Evolutionary conservation across 2,329 filamentous ascomycete species (phyloP), one percentile per base, ranked within the genome.

Genomic region (Colletotrichum destructivum): DNA sequence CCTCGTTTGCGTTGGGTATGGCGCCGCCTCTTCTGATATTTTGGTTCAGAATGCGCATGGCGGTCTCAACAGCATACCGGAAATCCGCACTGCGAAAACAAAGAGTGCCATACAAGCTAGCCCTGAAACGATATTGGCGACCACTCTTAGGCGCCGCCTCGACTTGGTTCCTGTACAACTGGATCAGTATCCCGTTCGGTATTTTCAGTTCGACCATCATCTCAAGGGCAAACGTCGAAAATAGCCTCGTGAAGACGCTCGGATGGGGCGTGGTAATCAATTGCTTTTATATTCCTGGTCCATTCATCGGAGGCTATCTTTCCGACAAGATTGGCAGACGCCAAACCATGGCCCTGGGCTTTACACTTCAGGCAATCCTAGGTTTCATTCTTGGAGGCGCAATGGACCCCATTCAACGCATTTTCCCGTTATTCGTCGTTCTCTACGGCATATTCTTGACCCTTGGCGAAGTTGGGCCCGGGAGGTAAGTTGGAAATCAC

Each of bases 171-270:
- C 77, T 83, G 35, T 84, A 89, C 76, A 86, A 90, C 75, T 90
- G 85, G 76, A 84, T 89, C 51, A 84, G 85, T 0, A 86, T 87
- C 63, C 87, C 88, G 0, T 88, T 89, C 72, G 87, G 86, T 11
- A 82, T 89, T 38, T 89, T 89, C 77, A 85, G 84, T 66, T 86
- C 85, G 0, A 88, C 86, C 26, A 88, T 89, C 69, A 83, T 88
- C 62, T 77, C 78, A 4, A 79, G 82, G 31, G 78, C 84, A 38
- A 84, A 84, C 38, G 75, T 82, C 0, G 77, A 80, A 16, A 80
- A 84, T 44, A 84, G 80, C n/a, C 77, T 85, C 1, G 78, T 83
- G 7, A 81, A 84, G 75, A 84, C 80, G 52, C 73, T 87, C 31
- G 84, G 84, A 9, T 85, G 82, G 80, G 81, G 85, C 46, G 81